Percentiles rank a stretch among this genome's conserved stretches.
phyloP scores from a whole-genome alignment of 2,329 filamentous ascomycete genomes.

The Sporothrix sp. region DNA sequence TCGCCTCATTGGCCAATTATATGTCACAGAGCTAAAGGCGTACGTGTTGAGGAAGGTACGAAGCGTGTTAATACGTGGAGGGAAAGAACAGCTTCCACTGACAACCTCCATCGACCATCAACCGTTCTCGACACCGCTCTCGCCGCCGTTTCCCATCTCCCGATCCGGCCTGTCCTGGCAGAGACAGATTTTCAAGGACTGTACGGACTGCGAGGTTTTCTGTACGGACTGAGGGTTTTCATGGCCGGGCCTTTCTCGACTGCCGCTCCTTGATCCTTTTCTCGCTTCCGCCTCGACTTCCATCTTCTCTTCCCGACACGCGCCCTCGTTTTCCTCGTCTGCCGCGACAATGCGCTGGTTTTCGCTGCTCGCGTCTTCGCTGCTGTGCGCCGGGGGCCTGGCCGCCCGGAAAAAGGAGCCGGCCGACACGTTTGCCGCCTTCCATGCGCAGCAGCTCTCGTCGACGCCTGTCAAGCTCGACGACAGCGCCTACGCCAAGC shows the following conservation, averaged over 20 bases:
- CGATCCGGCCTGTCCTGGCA: too few species aligned
- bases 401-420: slow-evolving; percentile 53
- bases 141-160: too few species aligned
- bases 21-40: slow-evolving; percentile 9
- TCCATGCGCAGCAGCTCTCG: slow-evolving; percentile 56
- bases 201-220: too few species aligned
- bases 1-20: slow-evolving; percentile 11
- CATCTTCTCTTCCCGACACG: background rate
- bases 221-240: too few species aligned
- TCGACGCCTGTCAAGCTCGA: slow-evolving; percentile 65
- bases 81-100: slow-evolving; percentile 11
- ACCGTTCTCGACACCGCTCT: too few species aligned
- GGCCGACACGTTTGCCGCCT: slow-evolving; percentile 58
- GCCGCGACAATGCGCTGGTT: slow-evolving; percentile 58
- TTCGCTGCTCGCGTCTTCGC: slow-evolving; percentile 51
- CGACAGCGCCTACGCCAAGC: slow-evolving; percentile 62
- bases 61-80: background rate
- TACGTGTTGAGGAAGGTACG: slow-evolving; percentile 15
- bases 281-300: background rate
- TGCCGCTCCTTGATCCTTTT: background rate
- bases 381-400: slow-evolving; percentile 47
- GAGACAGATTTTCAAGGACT: too few species aligned
- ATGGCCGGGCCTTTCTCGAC: too few species aligned
- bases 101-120: background rate
- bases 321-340: background rate